Conservation (phyloP, 371 early-diverging fungal species). For the Agmasoma carcini region DNA sequence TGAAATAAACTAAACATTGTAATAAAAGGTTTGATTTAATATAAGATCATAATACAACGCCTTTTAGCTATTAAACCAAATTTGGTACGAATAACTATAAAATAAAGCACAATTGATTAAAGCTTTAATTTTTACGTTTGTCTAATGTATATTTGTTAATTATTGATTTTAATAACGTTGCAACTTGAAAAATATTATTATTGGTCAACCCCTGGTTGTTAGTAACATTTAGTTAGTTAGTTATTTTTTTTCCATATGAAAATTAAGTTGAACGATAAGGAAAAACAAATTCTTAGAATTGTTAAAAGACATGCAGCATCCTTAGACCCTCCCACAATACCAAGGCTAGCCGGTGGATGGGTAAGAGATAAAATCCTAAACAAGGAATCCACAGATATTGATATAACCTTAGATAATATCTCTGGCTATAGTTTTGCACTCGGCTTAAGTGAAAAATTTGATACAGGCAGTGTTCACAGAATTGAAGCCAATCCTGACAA, state of each 20-base stretch:
- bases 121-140: too few species aligned
- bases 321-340: conserved; percentile 11
- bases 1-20: too few species aligned
- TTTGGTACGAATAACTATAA: too few species aligned
- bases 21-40: too few species aligned
- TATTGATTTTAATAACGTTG: too few species aligned
- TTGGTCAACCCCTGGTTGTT: too few species aligned
- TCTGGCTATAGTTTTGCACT: conserved; percentile 79
- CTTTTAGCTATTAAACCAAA: too few species aligned
- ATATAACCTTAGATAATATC: conserved; percentile 79
- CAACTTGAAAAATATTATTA: too few species aligned
- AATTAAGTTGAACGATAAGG: background rate
- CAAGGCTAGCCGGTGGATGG: conserved; percentile 53
- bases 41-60: too few species aligned
- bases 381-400: conserved; percentile 71
- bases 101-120: too few species aligned
- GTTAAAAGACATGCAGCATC: conserved; percentile 16
- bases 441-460: conserved; percentile 55
- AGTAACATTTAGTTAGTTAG: background rate
- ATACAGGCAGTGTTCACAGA: conserved; percentile 57
- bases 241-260: background rate
- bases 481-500: conserved; percentile 82
- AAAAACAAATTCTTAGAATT: background rate
- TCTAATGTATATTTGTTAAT: too few species aligned
- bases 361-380: conserved; percentile 64